A percentile compares a stretch with the other conserved stretches of the same genome.
phyloP scores from a whole-genome alignment of 345 rosid species.

The Gossypium longicalyx region DNA sequence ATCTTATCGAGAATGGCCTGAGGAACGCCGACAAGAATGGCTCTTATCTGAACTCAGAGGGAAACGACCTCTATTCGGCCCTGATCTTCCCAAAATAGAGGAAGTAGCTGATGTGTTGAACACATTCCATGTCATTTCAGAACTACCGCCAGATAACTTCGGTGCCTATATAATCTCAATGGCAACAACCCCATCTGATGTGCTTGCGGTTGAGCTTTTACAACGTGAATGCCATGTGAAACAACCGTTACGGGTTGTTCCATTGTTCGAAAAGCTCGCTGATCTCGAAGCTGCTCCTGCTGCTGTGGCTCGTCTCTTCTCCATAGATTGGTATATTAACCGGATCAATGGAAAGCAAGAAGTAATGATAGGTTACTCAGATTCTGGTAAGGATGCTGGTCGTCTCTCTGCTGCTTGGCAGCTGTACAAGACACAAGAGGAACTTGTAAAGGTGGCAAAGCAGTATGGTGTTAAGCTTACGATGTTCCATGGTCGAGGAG shows the following conservation, averaged over 20 bases:
- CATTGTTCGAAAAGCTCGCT: constrained; percentile 87
- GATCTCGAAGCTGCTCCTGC: constrained; percentile 95
- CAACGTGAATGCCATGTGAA: constrained; percentile 87
- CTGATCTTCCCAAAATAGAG: constrained; percentile 88
- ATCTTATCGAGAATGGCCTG: constrained; percentile 89
- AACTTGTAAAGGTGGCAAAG: constrained; percentile 86
- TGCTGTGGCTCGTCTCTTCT: constrained; percentile 85
- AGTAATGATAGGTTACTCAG: constrained; percentile 97
- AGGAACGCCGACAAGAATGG: constrained; percentile 81
- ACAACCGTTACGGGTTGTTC: constrained; percentile 86
- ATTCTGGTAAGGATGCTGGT: constrained; percentile 96
- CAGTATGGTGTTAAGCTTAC: constrained; percentile 81
- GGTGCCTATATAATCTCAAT: constrained; percentile 93
- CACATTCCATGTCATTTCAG: constrained; percentile 75
- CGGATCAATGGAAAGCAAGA: constrained; percentile 90
- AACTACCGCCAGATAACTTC: constrained; percentile 78
- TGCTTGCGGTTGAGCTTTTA: constrained; percentile 89
- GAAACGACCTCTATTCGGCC: constrained; percentile 87
- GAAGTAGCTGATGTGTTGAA: constrained; percentile 84
- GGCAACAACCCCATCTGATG: constrained; percentile 95
- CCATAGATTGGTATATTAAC: constrained; percentile 84
- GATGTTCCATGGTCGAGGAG: constrained; percentile 98
- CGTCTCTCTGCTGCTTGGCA: constrained; percentile 96
- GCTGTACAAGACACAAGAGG: constrained; percentile 89
- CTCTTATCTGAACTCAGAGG: constrained; percentile 83